A percentile compares a stretch with the other conserved stretches of the same genome.
Conservation (phyloP, 73 alveolate species). For the Paramecium bursaria region DNA sequence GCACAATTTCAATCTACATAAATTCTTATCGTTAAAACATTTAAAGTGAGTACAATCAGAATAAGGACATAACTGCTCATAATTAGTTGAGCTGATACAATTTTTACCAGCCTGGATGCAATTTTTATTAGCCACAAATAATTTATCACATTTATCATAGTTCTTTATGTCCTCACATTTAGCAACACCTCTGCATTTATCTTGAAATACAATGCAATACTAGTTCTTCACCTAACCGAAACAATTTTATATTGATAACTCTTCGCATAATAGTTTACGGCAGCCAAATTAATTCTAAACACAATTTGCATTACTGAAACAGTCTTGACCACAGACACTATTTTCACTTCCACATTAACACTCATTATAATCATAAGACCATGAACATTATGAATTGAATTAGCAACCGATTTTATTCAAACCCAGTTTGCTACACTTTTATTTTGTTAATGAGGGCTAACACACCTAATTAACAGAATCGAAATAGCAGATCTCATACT, state of each 20-base stretch:
- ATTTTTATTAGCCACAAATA: background rate
- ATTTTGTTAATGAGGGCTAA: background rate
- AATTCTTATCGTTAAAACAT: background rate
- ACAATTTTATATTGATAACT: background rate
- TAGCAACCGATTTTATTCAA: background rate
- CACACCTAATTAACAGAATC: background rate
- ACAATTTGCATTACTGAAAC: background rate
- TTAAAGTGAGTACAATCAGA: slow-evolving; percentile 29
- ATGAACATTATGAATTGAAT: background rate
- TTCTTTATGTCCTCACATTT: slow-evolving; percentile 26
- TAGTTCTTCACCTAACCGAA: slow-evolving; percentile 29
- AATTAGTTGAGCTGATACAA: slow-evolving; percentile 23
- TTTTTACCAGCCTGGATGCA: background rate
- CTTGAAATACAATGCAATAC: background rate
- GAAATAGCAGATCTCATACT: background rate
- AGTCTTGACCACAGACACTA: background rate
- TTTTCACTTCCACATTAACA: background rate
- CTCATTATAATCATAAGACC: background rate
- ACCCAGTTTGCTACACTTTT: background rate
- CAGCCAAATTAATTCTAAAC: background rate
- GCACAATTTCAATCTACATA: slow-evolving; percentile 21
- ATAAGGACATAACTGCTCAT: slow-evolving; percentile 6
- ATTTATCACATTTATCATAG: background rate
- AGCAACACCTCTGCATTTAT: slow-evolving; percentile 15
- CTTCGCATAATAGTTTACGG: background rate